Evolutionary conservation across 176 grass and related monocot species (phyloP).

Genomic region (Triticum monococcum): DNA sequence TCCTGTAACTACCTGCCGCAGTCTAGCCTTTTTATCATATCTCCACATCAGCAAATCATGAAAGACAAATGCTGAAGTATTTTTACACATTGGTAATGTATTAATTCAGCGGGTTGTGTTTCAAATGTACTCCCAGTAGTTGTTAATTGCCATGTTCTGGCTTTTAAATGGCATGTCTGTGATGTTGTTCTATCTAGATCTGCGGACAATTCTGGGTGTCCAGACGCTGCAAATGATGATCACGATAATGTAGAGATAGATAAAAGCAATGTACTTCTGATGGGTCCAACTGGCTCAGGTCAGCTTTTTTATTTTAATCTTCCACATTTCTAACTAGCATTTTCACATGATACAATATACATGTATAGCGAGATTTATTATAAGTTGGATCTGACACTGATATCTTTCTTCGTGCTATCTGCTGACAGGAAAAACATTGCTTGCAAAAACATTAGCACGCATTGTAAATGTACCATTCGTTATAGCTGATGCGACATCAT

Average conservation of each 20-base stretch:
- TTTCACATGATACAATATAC: slow-evolving; percentile 6
- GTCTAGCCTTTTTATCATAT: neutral
- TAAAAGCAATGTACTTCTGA: slow-evolving; percentile 97
- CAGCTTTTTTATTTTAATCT: neutral
- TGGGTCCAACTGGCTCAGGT: slow-evolving; percentile 98
- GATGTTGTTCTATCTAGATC: slow-evolving; percentile 54
- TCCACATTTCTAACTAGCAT: neutral
- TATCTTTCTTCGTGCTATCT: slow-evolving; percentile 35
- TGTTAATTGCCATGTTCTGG: slow-evolving; percentile 5
- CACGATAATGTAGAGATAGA: slow-evolving; percentile 92
- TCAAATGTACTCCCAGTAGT: neutral
- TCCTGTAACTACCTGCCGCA: slow-evolving; percentile 21
- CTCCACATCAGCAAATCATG: neutral
- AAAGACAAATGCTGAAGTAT: slow-evolving; percentile 23
- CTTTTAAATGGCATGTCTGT: slow-evolving; percentile 20
- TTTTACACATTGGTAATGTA: slow-evolving; percentile 10
- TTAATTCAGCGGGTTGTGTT: neutral
- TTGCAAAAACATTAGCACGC: slow-evolving; percentile 91
- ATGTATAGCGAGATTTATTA: slow-evolving; percentile 23
- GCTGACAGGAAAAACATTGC: slow-evolving; percentile 93
- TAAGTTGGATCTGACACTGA: slow-evolving; percentile 24
- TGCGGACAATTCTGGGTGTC: slow-evolving; percentile 40
- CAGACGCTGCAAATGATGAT: slow-evolving; percentile 48
- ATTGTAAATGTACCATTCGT: slow-evolving; percentile 97
- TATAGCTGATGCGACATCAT: slow-evolving; percentile 89